A percentile compares a stretch with the other conserved stretches of the same genome.
These are phyloP conservation scores for Leishmania tarentolae DNA, from an alignment of 208 protist genomes.

Conservation along the genomic window DNA sequence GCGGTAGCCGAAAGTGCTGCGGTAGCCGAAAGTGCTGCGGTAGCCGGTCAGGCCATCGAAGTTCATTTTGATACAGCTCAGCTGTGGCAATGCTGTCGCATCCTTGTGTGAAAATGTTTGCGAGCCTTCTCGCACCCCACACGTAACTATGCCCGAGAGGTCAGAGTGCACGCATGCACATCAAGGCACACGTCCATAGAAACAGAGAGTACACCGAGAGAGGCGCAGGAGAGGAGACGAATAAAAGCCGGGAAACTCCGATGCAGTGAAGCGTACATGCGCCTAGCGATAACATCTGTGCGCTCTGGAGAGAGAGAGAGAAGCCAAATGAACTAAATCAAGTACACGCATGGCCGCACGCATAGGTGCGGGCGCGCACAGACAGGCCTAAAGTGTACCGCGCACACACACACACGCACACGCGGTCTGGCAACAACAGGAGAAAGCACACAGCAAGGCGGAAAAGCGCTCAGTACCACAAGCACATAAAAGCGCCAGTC, in stretches of 20 bases:
- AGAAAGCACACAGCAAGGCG: conserved; percentile 1
- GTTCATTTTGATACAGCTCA: conserved; percentile 8
- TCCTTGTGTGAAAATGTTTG: background rate
- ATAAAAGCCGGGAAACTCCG: background rate
- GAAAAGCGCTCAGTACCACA: background rate
- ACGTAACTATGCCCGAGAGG: background rate
- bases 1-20: conserved; percentile 25
- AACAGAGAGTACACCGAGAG: background rate
- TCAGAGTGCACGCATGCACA: background rate
- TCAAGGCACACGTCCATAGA: background rate
- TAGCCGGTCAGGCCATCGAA: conserved; percentile 20
- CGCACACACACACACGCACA: background rate
- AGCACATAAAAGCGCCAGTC: background rate
- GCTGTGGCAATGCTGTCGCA: background rate
- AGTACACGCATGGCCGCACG: background rate
- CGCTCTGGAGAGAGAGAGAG: background rate
- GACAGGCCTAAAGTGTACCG: background rate
- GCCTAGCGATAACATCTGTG: background rate
- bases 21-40: conserved; percentile 22
- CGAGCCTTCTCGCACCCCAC: background rate
- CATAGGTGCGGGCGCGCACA: background rate
- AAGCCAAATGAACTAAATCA: background rate
- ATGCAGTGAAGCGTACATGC: background rate
- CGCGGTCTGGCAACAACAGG: background rate
- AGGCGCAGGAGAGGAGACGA: background rate